These are phyloP conservation scores for Rosellinia necatrix DNA, from an alignment of 2,329 filamentous ascomycete genomes.

Conservation along the genomic window DNA sequence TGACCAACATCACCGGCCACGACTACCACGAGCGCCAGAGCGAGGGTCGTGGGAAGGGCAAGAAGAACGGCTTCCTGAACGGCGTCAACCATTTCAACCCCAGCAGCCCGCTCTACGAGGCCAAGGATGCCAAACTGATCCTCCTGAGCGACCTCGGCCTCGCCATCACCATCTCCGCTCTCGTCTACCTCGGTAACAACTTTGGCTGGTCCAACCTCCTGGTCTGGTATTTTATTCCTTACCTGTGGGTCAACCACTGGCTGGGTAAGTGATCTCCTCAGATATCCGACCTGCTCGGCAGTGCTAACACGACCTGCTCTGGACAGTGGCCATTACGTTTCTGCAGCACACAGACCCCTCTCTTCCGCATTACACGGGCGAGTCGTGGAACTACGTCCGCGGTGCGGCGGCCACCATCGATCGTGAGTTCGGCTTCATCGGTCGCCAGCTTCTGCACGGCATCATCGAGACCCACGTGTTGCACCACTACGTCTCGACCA, in stretches of 20 bases:
- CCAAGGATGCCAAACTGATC: conserved; percentile 87
- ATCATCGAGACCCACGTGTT: conserved; percentile 98
- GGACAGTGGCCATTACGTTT: conserved; percentile 91
- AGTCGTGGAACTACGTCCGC: conserved; percentile 90
- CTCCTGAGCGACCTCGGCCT: conserved; percentile 84
- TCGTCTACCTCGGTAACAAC: conserved; percentile 72
- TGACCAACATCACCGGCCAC: conserved; percentile 94
- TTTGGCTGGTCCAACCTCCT: conserved; percentile 86
- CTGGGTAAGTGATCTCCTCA: conserved; percentile 71
- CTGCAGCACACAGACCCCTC: conserved; percentile 96
- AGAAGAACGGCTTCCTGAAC: conserved; percentile 77
- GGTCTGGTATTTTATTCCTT: conserved; percentile 94
- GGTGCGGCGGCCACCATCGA: conserved; percentile 96
- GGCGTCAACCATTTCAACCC: conserved; percentile 97
- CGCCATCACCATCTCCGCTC: conserved; percentile 61
- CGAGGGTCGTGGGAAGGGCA: conserved; percentile 92
- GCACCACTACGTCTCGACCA: conserved; percentile 95
- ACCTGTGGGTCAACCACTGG: conserved; percentile 99
- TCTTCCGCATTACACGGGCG: conserved; percentile 86
- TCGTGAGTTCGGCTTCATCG: conserved; percentile 95
- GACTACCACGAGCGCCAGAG: conserved; percentile 88
- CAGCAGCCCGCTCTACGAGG: conserved; percentile 85
- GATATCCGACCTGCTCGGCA: too few relatives aligned
- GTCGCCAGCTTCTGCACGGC: conserved; percentile 86
- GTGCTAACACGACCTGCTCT: too few relatives aligned